A percentile compares a stretch with the other conserved stretches of the same genome.
Conservation (phyloP, 2,329 filamentous ascomycete species). For the Ophiosphaerella narmari region DNA sequence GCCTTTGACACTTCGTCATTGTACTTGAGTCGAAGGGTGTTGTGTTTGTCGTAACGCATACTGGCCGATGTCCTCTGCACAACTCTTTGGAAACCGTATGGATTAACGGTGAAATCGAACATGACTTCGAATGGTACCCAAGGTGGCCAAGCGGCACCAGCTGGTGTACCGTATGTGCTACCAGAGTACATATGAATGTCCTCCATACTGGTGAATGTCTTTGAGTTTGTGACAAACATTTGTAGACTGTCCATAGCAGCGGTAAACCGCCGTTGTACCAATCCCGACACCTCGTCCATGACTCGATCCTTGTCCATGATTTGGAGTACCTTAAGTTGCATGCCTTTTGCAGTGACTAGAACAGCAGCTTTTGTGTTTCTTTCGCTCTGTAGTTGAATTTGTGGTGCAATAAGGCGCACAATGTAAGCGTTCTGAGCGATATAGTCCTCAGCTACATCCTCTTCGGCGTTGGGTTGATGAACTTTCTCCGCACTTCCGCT, state of each 20-base stretch:
- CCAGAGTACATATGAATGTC: constrained; percentile 92
- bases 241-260: constrained; percentile 97
- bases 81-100: constrained; percentile 96
- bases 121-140: constrained; percentile 99
- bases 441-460: constrained; percentile 83
- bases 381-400: constrained; percentile 97
- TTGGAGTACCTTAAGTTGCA: constrained; percentile 96
- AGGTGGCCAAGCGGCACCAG: constrained; percentile 89
- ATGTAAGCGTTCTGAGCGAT: constrained; percentile 92
- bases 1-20: constrained; percentile 85
- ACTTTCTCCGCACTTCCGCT: constrained; percentile 17
- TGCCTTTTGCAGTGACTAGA: constrained; percentile 93
- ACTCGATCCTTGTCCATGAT: constrained; percentile 97
- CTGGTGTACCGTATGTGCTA: constrained; percentile 85
- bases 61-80: constrained; percentile 96
- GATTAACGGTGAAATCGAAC: constrained; percentile 92
- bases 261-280: constrained; percentile 92
- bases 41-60: constrained; percentile 97
- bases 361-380: constrained; percentile 98
- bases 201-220: constrained; percentile 79
- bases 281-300: constrained; percentile 88
- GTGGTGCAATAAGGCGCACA: constrained; percentile 90
- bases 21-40: constrained; percentile 93
- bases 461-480: constrained; percentile 26
- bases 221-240: constrained; percentile 95